Conservation (phyloP, 495 filamentous ascomycete genomes). For the Hypoxylon rickii region DNA sequence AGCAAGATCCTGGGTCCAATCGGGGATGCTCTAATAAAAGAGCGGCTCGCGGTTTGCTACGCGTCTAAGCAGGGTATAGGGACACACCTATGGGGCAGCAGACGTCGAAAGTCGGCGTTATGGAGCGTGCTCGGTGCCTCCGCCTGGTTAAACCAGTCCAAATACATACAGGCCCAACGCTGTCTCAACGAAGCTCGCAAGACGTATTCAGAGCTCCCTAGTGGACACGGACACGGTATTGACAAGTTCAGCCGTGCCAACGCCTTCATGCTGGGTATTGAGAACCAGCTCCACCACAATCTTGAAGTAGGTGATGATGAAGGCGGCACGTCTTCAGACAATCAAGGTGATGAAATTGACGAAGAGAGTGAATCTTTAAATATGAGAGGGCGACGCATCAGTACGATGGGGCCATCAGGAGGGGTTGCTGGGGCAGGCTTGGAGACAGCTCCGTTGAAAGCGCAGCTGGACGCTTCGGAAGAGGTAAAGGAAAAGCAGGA, state of each 20-base stretch:
- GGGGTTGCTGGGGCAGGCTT: slow-evolving; percentile 40
- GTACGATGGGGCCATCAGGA: slow-evolving; percentile 45
- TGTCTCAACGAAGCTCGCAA: slow-evolving; percentile 72
- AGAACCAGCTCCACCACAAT: slow-evolving; percentile 61
- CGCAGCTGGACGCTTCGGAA: slow-evolving; percentile 25
- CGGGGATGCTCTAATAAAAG: slow-evolving; percentile 77
- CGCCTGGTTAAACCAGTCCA: slow-evolving; percentile 74
- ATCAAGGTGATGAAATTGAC: slow-evolving; percentile 54
- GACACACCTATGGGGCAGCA: slow-evolving; percentile 66
- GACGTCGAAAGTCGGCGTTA: slow-evolving; percentile 82
- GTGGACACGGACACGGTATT: slow-evolving; percentile 60
- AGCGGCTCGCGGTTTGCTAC: slow-evolving; percentile 85
- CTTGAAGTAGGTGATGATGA: slow-evolving; percentile 45
- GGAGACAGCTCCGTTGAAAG: slow-evolving; percentile 53
- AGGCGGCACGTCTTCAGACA: slow-evolving; percentile 35
- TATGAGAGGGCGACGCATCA: slow-evolving; percentile 45
- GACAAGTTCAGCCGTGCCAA: slow-evolving; percentile 59
- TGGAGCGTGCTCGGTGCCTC: slow-evolving; percentile 87
- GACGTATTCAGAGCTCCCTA: slow-evolving; percentile 66
- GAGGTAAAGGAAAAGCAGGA: slow-evolving; percentile 21
- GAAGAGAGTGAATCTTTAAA: slow-evolving; percentile 65
- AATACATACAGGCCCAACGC: slow-evolving; percentile 68
- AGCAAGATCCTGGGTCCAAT: slow-evolving; percentile 71
- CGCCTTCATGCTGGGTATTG: slow-evolving; percentile 67
- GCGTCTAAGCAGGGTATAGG: slow-evolving; percentile 68